Evolutionary conservation across 2,329 filamentous ascomycete genomes (phyloP).

Genomic region (Sclerotinia minor): DNA sequence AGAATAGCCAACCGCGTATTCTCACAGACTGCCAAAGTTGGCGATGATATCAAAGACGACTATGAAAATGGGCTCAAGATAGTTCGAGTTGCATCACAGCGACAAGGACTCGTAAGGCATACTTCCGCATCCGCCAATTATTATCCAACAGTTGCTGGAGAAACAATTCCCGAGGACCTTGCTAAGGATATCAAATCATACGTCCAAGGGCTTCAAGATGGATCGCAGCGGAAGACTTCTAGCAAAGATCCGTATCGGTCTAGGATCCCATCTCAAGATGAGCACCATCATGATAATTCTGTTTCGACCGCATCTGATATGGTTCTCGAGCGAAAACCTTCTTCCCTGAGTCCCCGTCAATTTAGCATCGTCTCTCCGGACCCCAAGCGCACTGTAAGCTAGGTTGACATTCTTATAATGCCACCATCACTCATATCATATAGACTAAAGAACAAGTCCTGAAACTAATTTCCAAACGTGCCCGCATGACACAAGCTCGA

Average conservation of each 20-base stretch:
- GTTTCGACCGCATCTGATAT: not conserved
- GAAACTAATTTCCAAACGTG: not conserved
- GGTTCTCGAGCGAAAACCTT: not conserved
- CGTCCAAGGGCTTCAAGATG: not conserved
- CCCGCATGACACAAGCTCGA: constrained; percentile 12
- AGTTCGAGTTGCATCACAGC: not conserved
- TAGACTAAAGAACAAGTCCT: constrained; percentile 20
- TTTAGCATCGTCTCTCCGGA: constrained; percentile 23
- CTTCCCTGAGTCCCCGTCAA: constrained; percentile 14
- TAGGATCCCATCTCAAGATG: not conserved
- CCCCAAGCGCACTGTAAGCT: constrained; percentile 21
- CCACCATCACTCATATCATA: constrained; percentile 15
- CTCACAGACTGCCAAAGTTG: constrained; percentile 5
- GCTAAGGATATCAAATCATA: not conserved
- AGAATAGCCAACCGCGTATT: constrained; percentile 4
- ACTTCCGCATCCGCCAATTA: not conserved
- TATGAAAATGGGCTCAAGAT: not conserved
- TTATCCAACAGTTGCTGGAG: not conserved
- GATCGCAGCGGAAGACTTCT: not conserved
- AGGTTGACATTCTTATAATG: not conserved
- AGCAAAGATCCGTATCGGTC: not conserved
- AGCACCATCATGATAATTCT: not conserved
- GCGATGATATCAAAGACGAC: not conserved
- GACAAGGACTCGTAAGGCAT: not conserved
- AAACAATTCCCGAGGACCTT: not conserved